Evolutionary conservation across 768 basidiomycete genomes (phyloP).

Genomic region (Sistotremastrum niveocremeum): DNA sequence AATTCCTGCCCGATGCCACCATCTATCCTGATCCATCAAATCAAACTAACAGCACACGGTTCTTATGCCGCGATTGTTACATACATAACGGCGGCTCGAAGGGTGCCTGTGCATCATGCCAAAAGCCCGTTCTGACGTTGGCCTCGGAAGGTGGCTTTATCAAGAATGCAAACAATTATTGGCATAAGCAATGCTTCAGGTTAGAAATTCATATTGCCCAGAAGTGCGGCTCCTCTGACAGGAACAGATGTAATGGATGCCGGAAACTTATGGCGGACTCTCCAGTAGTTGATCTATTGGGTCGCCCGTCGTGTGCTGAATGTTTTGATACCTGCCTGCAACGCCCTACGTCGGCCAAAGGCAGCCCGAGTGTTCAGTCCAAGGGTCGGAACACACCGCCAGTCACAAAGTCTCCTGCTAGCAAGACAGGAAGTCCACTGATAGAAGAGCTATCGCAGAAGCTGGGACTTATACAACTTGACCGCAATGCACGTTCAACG

Average conservation of each 20-base stretch:
- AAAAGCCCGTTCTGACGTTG: slow-evolving; percentile 56
- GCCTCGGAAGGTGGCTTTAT: slow-evolving; percentile 70
- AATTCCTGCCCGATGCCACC: slow-evolving; percentile 71
- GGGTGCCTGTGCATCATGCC: slow-evolving; percentile 55
- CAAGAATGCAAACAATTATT: slow-evolving; percentile 52
- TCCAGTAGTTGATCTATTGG: slow-evolving; percentile 76
- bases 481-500: background rate
- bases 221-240: too few species aligned
- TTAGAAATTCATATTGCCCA: too few species aligned
- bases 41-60: slow-evolving; percentile 26
- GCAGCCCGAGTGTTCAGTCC: slow-evolving; percentile 25
- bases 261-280: slow-evolving; percentile 55
- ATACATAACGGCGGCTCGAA: slow-evolving; percentile 59
- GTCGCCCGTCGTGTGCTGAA: slow-evolving; percentile 62
- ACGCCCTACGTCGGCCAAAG: slow-evolving; percentile 23
- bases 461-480: slow-evolving; percentile 29
- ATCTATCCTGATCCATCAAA: slow-evolving; percentile 64
- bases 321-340: slow-evolving; percentile 72
- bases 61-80: slow-evolving; percentile 68
- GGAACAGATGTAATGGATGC: slow-evolving; percentile 43
- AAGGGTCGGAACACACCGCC: slow-evolving; percentile 17
- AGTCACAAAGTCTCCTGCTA: slow-evolving; percentile 30
- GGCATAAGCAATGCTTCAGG: slow-evolving; percentile 74
- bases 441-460: slow-evolving; percentile 52
- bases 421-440: slow-evolving; percentile 37